Evolutionary conservation across 352 stramenopile genomes (phyloP), one percentile per base, ranked within the genome.

Genomic region (Phytopythium helicoides): DNA sequence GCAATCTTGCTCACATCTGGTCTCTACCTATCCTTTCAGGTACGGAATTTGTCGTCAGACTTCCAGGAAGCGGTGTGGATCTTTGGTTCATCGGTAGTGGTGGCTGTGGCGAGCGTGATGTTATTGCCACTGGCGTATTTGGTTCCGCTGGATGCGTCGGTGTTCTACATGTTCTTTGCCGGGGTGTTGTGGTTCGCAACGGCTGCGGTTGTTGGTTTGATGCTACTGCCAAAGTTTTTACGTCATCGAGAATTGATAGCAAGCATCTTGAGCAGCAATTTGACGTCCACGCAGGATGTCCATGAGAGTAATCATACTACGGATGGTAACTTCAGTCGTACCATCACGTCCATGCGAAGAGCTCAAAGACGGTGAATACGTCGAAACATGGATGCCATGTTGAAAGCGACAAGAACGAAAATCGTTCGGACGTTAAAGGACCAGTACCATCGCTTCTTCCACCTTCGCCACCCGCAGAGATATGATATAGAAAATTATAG

Each of bases 21-120:
- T 2, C 37, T 68, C 8, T 71, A 64, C 44, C 21, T 71, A 2
- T 61, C 56, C 2, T 71, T 74, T 36, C 38, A 59, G 10, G 62
- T 74, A 23, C 65, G 60, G 23, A 54, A 73, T 12, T 51, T 65
- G n/a, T 67, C 60, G 33, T 18, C 23, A 5, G 64, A 73, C 36
- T 73, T 73, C 44, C 64, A 73, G 40, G 64, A 73, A 26, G 56
- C 60, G 0, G 42, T 67, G 6, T 67, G 53, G 52, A 73, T 73
- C 21, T 66, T 73, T 15, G 21, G 52, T 10, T 65, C 64, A 0
- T 47, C 56, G 3, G n/a, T 57, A 4, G 52, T 70, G 1, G 56
- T 73, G 8, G 22, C 62, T 3, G 59, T 73, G 21, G 61, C 39
- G 3, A 47, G 47, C 22, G 0, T 73, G 1, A 35, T 73, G 21